These are phyloP conservation scores for Trypanosoma lewisi DNA, from an alignment of 208 protist species.

Conservation along the genomic window DNA sequence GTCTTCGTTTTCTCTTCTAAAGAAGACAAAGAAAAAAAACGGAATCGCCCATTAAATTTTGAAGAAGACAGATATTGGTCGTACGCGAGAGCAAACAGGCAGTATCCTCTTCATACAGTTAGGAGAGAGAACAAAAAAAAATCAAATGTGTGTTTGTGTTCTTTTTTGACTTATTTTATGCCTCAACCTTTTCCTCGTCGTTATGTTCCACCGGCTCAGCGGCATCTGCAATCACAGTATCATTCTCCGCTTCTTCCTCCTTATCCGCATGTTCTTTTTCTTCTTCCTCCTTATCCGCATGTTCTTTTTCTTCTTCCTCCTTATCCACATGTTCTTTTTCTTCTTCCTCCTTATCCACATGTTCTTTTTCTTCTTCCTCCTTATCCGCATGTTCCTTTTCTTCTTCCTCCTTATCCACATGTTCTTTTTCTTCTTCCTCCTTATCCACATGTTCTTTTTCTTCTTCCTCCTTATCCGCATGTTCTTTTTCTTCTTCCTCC, in stretches of 20 bases:
- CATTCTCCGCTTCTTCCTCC: not conserved
- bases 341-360: not conserved
- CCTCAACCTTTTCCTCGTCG: no score
- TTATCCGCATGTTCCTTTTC: not conserved
- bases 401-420: constrained; percentile 15
- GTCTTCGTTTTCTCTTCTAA: not conserved
- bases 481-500: not conserved
- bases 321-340: not conserved
- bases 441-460: not conserved
- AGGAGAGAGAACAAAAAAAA: not conserved
- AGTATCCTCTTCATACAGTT: not conserved
- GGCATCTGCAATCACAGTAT: no score
- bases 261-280: not conserved
- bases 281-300: not conserved
- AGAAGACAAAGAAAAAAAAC: constrained; percentile 5
- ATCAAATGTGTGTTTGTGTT: no score
- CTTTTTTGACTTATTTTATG: no score
- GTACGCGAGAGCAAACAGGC: no score
- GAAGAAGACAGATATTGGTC: not conserved
- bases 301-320: not conserved
- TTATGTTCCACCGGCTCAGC: no score
- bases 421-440: constrained; percentile 1
- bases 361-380: not conserved
- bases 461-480: constrained; percentile 11
- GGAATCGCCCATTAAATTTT: not conserved